Evolutionary conservation across 495 filamentous ascomycete genomes (phyloP).

Genomic region (Talaromyces borbonicus): DNA sequence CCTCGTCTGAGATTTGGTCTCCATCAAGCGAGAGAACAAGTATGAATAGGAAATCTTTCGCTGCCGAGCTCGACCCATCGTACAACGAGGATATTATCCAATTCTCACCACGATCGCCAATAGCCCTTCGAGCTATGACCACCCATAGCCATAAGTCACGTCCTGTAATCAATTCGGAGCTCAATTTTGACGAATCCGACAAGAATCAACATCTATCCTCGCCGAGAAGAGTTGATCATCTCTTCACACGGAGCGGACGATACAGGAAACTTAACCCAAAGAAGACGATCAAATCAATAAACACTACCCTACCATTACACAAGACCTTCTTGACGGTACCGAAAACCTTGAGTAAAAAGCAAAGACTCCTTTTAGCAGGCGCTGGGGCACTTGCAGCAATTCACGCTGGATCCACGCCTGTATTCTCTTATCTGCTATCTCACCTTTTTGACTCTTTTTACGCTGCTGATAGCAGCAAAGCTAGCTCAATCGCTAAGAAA

Average conservation of each 20-base stretch:
- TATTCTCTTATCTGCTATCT: constrained; percentile 71
- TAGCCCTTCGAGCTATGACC: background rate
- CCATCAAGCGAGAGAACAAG: background rate
- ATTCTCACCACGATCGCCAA: background rate
- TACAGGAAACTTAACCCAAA: background rate
- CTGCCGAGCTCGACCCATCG: background rate
- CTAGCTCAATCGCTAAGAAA: constrained; percentile 31
- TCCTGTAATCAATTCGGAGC: background rate
- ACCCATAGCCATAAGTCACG: background rate
- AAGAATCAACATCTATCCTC: background rate
- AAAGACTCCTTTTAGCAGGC: constrained; percentile 46
- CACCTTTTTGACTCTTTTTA: constrained; percentile 65
- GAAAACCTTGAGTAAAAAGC: constrained; percentile 45
- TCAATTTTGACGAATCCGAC: background rate
- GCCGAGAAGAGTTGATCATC: background rate
- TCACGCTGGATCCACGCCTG: constrained; percentile 60
- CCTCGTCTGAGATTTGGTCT: background rate
- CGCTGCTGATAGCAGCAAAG: constrained; percentile 26
- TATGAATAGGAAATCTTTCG: background rate
- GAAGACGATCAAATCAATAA: background rate
- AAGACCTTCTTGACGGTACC: constrained; percentile 65
- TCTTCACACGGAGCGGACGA: background rate
- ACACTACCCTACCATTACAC: background rate
- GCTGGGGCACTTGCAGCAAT: constrained; percentile 39
- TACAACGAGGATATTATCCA: background rate